Conservation (phyloP, 169 alveolate species). For the Toxoplasma gondii region DNA sequence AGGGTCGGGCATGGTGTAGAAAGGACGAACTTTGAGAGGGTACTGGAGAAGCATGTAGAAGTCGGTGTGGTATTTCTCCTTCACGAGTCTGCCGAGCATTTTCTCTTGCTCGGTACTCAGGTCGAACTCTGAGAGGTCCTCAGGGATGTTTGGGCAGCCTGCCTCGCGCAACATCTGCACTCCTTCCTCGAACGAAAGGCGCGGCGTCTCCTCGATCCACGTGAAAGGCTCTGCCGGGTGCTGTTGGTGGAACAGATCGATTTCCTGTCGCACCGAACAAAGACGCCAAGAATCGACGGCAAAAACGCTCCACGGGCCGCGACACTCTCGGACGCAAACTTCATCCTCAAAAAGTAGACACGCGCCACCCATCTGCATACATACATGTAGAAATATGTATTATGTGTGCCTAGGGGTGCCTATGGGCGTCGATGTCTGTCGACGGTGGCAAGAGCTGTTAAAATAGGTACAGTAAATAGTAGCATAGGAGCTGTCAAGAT, state of each 20-base stretch:
- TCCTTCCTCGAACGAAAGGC: conserved; percentile 75
- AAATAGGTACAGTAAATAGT: too few species aligned
- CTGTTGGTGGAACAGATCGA: conserved; percentile 50
- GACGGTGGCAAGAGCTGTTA: too few species aligned
- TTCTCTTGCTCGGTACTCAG: conserved; percentile 95
- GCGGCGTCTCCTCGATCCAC: conserved; percentile 64
- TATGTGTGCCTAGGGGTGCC: too few species aligned
- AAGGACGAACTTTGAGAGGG: conserved; percentile 98
- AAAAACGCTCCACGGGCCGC: too few species aligned
- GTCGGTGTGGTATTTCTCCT: conserved; percentile 95
- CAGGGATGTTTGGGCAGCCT: conserved; percentile 79
- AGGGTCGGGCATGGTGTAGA: conserved; percentile 98
- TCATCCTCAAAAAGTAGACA: too few species aligned
- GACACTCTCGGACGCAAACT: too few species aligned
- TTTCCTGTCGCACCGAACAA: conserved; percentile 33
- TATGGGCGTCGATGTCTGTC: too few species aligned
- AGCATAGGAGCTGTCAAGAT: too few species aligned
- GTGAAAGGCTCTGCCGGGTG: conserved; percentile 63
- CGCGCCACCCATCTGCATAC: too few species aligned
- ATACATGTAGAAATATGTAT: too few species aligned
- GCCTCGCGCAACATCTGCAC: conserved; percentile 79
- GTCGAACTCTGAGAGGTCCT: conserved; percentile 84
- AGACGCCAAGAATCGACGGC: too few species aligned
- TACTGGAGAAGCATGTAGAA: conserved; percentile 93
- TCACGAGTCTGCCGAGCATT: conserved; percentile 93